Evolutionary conservation across 1,284 basidiomycete species (phyloP).

Genomic region (Marasmius tenuissimus): DNA sequence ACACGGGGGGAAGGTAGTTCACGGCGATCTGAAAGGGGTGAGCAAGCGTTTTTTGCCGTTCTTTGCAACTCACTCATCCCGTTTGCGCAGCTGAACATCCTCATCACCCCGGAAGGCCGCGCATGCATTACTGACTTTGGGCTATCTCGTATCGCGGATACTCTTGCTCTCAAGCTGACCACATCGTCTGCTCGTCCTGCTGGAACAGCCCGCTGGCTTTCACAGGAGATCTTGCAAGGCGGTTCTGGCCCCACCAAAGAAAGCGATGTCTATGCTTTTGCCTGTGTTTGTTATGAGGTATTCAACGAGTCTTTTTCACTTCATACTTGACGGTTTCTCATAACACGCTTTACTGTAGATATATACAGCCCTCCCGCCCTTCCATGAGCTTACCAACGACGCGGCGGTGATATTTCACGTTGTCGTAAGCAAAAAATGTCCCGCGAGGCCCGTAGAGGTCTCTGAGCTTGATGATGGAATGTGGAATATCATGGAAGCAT

Average conservation of each 20-base stretch:
- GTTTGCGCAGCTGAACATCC: neutral
- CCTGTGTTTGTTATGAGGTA: no score
- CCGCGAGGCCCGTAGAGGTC: neutral
- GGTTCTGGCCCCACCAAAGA: no score
- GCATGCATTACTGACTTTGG: no score
- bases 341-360: neutral
- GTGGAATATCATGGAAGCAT: neutral
- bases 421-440: neutral
- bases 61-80: neutral
- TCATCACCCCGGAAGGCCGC: no score
- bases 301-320: neutral
- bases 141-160: neutral
- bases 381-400: neutral
- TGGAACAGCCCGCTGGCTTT: no score
- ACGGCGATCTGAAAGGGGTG: neutral
- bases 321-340: neutral
- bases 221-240: no score
- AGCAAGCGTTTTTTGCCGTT: neutral
- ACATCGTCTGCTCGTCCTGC: no score
- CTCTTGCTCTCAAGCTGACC: neutral
- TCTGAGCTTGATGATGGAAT: neutral
- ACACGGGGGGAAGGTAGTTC: neutral
- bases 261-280: no score
- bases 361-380: neutral
- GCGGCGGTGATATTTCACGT: neutral